Percentiles rank a stretch among this genome's conserved stretches.
phyloP scores from a whole-genome alignment of 306 rosid genomes.

The Ammopiptanthus mongolicus region DNA sequence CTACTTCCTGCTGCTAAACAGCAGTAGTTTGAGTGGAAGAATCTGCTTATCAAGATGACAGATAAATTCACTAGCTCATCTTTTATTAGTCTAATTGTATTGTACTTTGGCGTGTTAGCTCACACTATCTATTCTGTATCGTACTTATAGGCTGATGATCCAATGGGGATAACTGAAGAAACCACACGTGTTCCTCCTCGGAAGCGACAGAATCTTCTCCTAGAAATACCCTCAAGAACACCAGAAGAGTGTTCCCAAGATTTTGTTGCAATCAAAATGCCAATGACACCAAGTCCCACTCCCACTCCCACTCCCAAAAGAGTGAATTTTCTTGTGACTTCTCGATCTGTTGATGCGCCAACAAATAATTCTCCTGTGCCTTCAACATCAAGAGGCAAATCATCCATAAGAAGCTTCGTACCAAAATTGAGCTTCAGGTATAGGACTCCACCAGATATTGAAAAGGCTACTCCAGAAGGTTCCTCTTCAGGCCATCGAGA shows the following conservation, averaged over 20 bases:
- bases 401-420: constrained; percentile 59
- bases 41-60: neutral
- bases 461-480: constrained; percentile 49
- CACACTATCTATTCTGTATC: neutral
- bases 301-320: constrained; percentile 86
- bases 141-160: constrained; percentile 48
- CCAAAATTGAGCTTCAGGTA: constrained; percentile 85
- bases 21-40: neutral
- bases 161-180: constrained; percentile 59
- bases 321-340: constrained; percentile 69
- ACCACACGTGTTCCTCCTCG: constrained; percentile 49
- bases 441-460: constrained; percentile 56
- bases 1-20: neutral
- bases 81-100: neutral
- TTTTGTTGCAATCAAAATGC: constrained; percentile 64
- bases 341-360: constrained; percentile 47
- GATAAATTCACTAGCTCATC: neutral
- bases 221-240: constrained; percentile 78
- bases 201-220: constrained; percentile 69
- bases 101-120: neutral
- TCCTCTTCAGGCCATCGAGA: constrained; percentile 51
- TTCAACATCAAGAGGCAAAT: constrained; percentile 56
- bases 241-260: constrained; percentile 48
- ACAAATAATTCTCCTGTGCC: constrained; percentile 58
- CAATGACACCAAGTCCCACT: constrained; percentile 73